Evolutionary conservation across 1,139 yeast species (phyloP).

Genomic region (Ashbya aceris): DNA sequence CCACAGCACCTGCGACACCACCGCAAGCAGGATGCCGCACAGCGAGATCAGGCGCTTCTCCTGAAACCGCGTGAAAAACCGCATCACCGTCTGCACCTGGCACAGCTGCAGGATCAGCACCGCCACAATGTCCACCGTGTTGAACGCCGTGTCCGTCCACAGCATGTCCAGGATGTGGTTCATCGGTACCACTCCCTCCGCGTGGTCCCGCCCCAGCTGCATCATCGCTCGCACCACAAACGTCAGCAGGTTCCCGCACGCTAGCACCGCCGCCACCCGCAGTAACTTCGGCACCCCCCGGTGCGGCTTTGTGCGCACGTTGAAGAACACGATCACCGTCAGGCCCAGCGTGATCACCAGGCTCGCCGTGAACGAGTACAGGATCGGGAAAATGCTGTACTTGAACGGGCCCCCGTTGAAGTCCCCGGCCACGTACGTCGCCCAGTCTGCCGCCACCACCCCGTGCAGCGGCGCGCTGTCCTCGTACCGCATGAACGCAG

Average conservation of each 20-base stretch:
- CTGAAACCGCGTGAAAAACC: conserved; percentile 58
- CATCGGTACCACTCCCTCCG: conserved; percentile 48
- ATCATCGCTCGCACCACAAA: conserved; percentile 42
- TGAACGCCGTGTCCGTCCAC: conserved; percentile 41
- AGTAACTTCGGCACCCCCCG: conserved; percentile 35
- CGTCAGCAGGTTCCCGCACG: conserved; percentile 46
- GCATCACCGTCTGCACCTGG: conserved; percentile 68
- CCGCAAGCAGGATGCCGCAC: conserved; percentile 49
- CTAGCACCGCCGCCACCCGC: conserved; percentile 39
- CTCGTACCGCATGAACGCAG: conserved; percentile 25
- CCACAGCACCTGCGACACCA: conserved; percentile 61
- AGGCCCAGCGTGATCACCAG: conserved; percentile 58
- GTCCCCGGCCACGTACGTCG: conserved; percentile 13
- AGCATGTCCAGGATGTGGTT: conserved; percentile 40
- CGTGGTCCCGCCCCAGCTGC: conserved; percentile 41
- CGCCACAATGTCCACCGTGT: conserved; percentile 54
- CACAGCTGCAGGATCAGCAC: conserved; percentile 56
- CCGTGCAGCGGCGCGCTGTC: conserved; percentile 17
- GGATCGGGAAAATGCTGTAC: conserved; percentile 50
- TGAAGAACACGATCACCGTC: conserved; percentile 54
- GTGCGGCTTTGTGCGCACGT: conserved; percentile 30
- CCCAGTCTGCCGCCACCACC: conserved; percentile 25
- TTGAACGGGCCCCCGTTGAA: conserved; percentile 37
- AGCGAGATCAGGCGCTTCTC: conserved; percentile 62
- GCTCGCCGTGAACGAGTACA: conserved; percentile 55